These are phyloP conservation scores for Cardiospermum halicacabum DNA, from an alignment of 345 rosid genomes.

Conservation along the genomic window DNA sequence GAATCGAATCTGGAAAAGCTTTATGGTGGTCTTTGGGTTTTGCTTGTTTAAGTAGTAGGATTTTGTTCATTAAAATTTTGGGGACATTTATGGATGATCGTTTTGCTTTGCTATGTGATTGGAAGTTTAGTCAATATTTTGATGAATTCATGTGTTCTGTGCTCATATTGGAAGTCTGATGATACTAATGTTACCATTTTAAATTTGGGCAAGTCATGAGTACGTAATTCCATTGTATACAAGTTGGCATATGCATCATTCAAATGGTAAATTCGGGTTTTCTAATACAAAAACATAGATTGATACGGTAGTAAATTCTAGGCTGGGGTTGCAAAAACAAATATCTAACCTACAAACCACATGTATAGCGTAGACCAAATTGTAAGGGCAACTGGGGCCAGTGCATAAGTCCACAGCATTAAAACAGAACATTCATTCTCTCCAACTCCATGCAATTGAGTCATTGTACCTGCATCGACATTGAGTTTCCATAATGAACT, in stretches of 20 bases:
- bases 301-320: background rate
- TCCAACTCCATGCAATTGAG: constrained; percentile 33
- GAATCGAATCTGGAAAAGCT: background rate
- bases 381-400: constrained; percentile 37
- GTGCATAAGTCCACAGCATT: constrained; percentile 31
- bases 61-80: background rate
- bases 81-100: background rate
- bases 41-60: background rate
- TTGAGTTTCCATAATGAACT: too few species aligned
- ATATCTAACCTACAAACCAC: constrained; percentile 26
- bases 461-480: constrained; percentile 30
- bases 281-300: too few species aligned
- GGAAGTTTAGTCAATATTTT: too few species aligned
- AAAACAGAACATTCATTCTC: constrained; percentile 42
- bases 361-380: constrained; percentile 41
- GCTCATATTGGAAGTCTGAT: too few species aligned
- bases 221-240: too few species aligned
- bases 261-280: background rate
- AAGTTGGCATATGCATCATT: too few species aligned
- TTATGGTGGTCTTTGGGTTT: background rate
- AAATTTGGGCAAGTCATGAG: too few species aligned
- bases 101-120: background rate
- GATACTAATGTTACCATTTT: too few species aligned
- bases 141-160: too few species aligned
- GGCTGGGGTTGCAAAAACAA: background rate